A percentile compares a stretch with the other conserved stretches of the same genome.
phyloP scores from a whole-genome alignment of 192 early-diverging fungal species.

The Nowakowskiella sp. region DNA sequence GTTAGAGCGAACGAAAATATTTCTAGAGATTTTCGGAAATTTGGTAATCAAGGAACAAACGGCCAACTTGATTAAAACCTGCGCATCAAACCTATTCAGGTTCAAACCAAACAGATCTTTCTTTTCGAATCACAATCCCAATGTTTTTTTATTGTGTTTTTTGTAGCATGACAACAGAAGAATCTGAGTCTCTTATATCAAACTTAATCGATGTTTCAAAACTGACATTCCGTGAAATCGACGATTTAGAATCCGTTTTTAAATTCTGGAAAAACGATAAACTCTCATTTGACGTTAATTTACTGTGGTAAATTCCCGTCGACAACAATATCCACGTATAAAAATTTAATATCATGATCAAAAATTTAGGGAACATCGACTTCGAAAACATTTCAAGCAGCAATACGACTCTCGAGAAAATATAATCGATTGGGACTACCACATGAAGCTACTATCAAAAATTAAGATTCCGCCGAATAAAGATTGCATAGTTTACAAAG shows the following conservation, averaged over 20 bases:
- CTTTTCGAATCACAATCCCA: slow-evolving; percentile 6
- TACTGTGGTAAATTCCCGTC: slow-evolving; percentile 22
- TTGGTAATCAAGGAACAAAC: slow-evolving; percentile 32
- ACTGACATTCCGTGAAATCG: slow-evolving; percentile 43
- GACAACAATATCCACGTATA: not conserved
- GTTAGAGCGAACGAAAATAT: slow-evolving; percentile 35
- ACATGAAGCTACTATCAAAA: slow-evolving; percentile 45
- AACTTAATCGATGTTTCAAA: slow-evolving; percentile 29
- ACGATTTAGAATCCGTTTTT: slow-evolving; percentile 49
- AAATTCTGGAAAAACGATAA: slow-evolving; percentile 45
- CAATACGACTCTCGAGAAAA: slow-evolving; percentile 45
- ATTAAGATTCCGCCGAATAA: slow-evolving; percentile 6
- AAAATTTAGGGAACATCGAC: slow-evolving; percentile 27
- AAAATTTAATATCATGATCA: not conserved
- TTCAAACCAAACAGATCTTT: slow-evolving; percentile 14
- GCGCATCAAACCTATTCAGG: slow-evolving; percentile 25
- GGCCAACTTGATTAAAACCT: slow-evolving; percentile 12
- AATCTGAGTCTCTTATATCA: slow-evolving; percentile 19
- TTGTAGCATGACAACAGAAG: slow-evolving; percentile 29
- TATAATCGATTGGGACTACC: slow-evolving; percentile 52
- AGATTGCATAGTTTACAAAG: slow-evolving; percentile 28
- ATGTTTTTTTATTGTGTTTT: slow-evolving; percentile 8
- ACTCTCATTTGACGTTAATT: slow-evolving; percentile 21
- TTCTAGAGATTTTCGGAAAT: slow-evolving; percentile 51
- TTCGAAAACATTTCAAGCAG: slow-evolving; percentile 22